Percentiles rank a stretch among this genome's conserved stretches.
These are phyloP conservation scores for Posidonia oceanica DNA, from an alignment of 116 monocot species.

Conservation along the genomic window DNA sequence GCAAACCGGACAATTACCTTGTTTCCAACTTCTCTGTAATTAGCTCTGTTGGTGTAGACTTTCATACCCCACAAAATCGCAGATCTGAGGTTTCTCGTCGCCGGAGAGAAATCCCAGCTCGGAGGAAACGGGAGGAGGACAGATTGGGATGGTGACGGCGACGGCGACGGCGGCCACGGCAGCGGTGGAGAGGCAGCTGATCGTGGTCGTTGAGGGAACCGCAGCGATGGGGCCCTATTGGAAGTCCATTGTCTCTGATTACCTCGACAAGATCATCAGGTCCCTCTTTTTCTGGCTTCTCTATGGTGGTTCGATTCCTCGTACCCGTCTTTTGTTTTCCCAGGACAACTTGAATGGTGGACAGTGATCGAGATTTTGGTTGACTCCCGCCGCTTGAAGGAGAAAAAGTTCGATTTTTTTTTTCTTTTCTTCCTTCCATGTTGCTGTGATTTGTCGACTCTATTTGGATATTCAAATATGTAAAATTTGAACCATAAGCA, in stretches of 20 bases:
- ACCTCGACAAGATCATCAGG: slow-evolving; percentile 93
- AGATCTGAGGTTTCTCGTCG: too few relatives aligned
- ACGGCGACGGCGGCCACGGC: not conserved
- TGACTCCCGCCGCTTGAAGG: not conserved
- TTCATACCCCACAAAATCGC: too few relatives aligned
- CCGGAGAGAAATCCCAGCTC: not conserved
- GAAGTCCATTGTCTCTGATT: slow-evolving; percentile 52
- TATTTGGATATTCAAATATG: too few relatives aligned
- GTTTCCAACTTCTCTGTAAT: too few relatives aligned
- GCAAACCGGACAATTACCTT: too few relatives aligned
- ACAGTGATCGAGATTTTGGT: not conserved
- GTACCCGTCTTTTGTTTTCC: not conserved
- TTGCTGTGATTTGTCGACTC: too few relatives aligned
- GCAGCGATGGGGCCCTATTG: slow-evolving; percentile 82
- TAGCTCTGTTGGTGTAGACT: too few relatives aligned
- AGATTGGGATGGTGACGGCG: not conserved
- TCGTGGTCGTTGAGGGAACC: slow-evolving; percentile 78
- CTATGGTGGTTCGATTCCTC: not conserved
- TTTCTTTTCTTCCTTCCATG: not conserved
- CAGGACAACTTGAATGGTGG: not conserved
- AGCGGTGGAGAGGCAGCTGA: slow-evolving; percentile 59
- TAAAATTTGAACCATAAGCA: too few relatives aligned
- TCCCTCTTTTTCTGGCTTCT: slow-evolving; percentile 2
- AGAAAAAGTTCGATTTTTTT: not conserved
- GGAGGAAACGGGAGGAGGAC: not conserved